These are phyloP conservation scores for Beauveria scarabaeidicola DNA, from an alignment of 2,329 filamentous ascomycete species.

Conservation along the genomic window DNA sequence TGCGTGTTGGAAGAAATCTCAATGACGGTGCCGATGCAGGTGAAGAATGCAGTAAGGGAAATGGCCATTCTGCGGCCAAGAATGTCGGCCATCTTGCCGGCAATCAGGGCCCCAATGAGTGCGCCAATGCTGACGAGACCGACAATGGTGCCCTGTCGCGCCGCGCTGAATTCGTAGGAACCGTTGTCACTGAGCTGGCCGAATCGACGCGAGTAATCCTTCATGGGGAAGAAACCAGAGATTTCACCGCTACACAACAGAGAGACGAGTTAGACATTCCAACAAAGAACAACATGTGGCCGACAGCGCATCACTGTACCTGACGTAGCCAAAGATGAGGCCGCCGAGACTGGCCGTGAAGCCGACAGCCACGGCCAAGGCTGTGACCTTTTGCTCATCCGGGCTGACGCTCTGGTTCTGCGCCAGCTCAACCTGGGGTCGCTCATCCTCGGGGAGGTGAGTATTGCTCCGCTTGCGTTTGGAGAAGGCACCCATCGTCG, in stretches of 20 bases:
- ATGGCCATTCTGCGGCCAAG: conserved; percentile 56
- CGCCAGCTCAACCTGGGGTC: conserved; percentile 13
- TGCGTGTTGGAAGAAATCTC: conserved; percentile 46
- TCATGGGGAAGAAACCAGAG: conserved; percentile 53
- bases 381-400: conserved; percentile 25
- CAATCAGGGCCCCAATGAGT: conserved; percentile 46
- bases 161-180: conserved; percentile 43
- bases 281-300: not conserved
- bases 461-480: conserved; percentile 4
- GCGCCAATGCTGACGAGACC: conserved; percentile 54
- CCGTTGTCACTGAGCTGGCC: conserved; percentile 32
- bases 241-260: conserved; percentile 43
- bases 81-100: conserved; percentile 53
- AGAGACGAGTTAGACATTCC: not conserved
- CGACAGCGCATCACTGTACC: conserved; percentile 27
- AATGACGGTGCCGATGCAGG: conserved; percentile 55
- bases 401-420: conserved; percentile 14
- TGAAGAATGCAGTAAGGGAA: conserved; percentile 52
- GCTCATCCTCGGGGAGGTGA: conserved; percentile 7
- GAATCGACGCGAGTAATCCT: conserved; percentile 47
- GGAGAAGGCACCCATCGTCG: conserved; percentile 4
- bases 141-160: conserved; percentile 54
- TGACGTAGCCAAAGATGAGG: conserved; percentile 50
- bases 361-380: conserved; percentile 39
- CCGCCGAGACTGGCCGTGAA: conserved; percentile 45